Evolutionary conservation across 768 basidiomycete species (phyloP).

Genomic region (Podaxis sp.): DNA sequence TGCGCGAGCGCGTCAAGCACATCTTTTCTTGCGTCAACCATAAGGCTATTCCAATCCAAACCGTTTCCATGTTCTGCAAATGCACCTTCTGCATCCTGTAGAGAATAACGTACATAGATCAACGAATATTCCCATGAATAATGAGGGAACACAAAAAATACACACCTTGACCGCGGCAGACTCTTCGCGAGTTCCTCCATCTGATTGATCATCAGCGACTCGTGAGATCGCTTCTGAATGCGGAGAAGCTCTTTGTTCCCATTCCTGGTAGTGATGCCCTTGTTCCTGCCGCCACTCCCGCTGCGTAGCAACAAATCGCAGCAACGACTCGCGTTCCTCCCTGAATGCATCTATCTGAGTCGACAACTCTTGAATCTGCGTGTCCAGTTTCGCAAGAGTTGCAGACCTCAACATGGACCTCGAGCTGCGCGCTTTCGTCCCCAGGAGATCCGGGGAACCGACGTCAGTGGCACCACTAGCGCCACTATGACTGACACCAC

Average conservation of each 20-base stretch:
- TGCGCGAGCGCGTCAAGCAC: slow-evolving; percentile 16
- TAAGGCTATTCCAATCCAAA: not conserved
- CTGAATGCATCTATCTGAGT: slow-evolving; percentile 36
- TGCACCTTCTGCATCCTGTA: not conserved
- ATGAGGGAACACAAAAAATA: not conserved
- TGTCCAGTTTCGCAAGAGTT: slow-evolving; percentile 26
- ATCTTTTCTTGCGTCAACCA: not conserved
- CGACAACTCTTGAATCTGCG: slow-evolving; percentile 35
- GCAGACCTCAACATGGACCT: not conserved
- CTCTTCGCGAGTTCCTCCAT: not conserved
- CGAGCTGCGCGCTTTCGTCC: not conserved
- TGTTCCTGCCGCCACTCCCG: not conserved
- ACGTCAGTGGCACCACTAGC: not conserved
- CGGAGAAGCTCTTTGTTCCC: not conserved
- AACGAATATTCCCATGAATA: not conserved
- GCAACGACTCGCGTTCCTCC: slow-evolving; percentile 30
- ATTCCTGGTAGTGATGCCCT: not conserved
- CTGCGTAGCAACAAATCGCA: slow-evolving; percentile 4
- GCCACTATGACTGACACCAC: not conserved
- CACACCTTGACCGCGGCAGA: not conserved
- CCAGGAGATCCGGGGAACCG: not conserved
- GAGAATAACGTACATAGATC: not conserved
- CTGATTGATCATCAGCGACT: slow-evolving; percentile 4
- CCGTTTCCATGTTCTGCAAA: not conserved
- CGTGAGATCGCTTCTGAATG: not conserved